Conservation (phyloP, 2,329 filamentous ascomycete species). For the Aspergillus arachidicola region DNA sequence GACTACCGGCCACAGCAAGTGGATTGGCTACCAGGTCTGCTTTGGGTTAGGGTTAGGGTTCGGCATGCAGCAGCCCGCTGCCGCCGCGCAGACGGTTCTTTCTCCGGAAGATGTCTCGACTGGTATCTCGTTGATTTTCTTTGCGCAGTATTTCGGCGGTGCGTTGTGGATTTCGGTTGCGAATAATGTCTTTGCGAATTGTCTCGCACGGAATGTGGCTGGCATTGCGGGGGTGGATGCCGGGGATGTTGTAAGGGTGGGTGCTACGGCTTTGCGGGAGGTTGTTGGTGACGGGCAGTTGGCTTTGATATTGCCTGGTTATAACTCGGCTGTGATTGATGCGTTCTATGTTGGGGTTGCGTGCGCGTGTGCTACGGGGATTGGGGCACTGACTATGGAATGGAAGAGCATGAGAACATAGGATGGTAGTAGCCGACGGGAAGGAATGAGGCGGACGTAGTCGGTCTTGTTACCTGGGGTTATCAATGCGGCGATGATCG, state of each 20-base stretch:
- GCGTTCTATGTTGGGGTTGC: slow-evolving; percentile 9
- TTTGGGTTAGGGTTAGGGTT: slow-evolving; percentile 11
- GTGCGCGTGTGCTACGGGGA: not conserved
- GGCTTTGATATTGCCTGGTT: slow-evolving; percentile 19
- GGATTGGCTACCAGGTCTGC: slow-evolving; percentile 13
- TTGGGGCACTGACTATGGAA: slow-evolving; percentile 9
- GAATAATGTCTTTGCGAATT: slow-evolving; percentile 14
- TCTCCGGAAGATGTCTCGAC: slow-evolving; percentile 34
- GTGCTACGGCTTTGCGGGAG: slow-evolving; percentile 6
- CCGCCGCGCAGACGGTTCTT: slow-evolving; percentile 21
- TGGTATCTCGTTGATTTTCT: slow-evolving; percentile 38
- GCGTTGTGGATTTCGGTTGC: slow-evolving; percentile 35
- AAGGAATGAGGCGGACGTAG: too few species aligned
- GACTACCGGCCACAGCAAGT: not conserved
- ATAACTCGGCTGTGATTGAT: slow-evolving; percentile 11
- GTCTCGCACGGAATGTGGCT: not conserved
- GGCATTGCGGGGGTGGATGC: slow-evolving; percentile 11
- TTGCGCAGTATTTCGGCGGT: slow-evolving; percentile 40
- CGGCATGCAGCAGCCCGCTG: slow-evolving; percentile 1
- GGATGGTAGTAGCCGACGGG: too few species aligned
- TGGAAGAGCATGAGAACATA: slow-evolving; percentile 4
- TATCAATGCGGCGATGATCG: too few species aligned
- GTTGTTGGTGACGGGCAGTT: slow-evolving; percentile 22
- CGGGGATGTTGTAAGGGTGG: not conserved
- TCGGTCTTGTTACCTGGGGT: too few species aligned